Evolutionary conservation across 805 yeast species (phyloP), one percentile per base, ranked within the genome.

Genomic region (Lachancea thermotolerans): DNA sequence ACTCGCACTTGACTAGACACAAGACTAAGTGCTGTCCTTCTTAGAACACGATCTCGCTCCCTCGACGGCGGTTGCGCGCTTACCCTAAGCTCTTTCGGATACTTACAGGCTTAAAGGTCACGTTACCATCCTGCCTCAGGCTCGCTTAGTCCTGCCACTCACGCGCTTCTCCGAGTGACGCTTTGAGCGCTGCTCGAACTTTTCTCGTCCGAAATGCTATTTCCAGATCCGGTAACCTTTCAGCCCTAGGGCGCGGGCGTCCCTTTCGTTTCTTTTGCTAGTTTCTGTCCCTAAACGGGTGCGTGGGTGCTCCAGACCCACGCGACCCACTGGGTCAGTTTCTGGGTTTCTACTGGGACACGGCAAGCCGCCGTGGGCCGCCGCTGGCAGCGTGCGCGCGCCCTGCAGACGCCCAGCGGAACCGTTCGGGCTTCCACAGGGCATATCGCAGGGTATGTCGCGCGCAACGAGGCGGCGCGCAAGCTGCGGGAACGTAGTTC

Each of bases 241-340:
- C 12, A 30, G 33, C 33, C 33, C 33, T 30, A 30, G 33, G 33
- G 33, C 33, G 33, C 25, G 25, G 25, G 25, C 25, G 7, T 4
- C 4, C 25, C 6, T 7, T 4, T 30, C 33, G 5, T 14, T 12
- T 11, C 33, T 30, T 14, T 12, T 30, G 5, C 8, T 14, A 14
- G 9, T 18, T 6, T 12, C 11, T 31, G 42, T 39, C 42, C 42
- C 21, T 17, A 8, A 15, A 18, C 2, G 17, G 29, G 16, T 16
- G 42, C 30, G 18, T 39, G 42, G 43, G 43, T 40, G 38, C 6
- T 10, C 27, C 25, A 12, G 4, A 12, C 43, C 43, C 43, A 40
- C 43, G 7, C 18, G 37, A 28, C 43, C 43, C 43, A 40, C 25
- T 40, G 43, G 43, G 43, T n/a, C 33, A 31, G 25, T 14, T 27